Evolutionary conservation across 495 filamentous ascomycete species (phyloP), one percentile per base, ranked within the genome.

Genomic region (Penicillium robsamsonii): DNA sequence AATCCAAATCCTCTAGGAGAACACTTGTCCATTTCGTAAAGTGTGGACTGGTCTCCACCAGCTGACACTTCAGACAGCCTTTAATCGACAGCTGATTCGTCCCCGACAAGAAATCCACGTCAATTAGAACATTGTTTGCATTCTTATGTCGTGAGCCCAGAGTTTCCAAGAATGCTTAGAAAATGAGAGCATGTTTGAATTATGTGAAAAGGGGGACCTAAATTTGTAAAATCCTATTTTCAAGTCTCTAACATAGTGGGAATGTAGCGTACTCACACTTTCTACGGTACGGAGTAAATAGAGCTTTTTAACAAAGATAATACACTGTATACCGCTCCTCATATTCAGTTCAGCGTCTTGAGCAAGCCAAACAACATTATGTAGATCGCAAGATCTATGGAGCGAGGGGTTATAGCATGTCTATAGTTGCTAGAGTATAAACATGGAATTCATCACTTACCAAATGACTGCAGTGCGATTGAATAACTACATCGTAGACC

Each of bases 11-110:
- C 25, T n/a, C 20, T 20, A 11, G 31, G 42, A 27, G 31, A 54
- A 31, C 42, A 46, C 52, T 29, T 46, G 52, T 46, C 52, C 52
- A 13, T 45, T 53, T 31, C 42, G 38, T 3, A 24, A 27, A 29
- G 43, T 44, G 41, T 53, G 15, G 38, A 35, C 40, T 29, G 41
- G 30, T 53, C 42, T 38, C 52, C 52, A 54, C 42, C 15, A 27
- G 13, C 31, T 40, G 52, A 54, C 41, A 13, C 43, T 24, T 25
- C 24, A 27, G 24, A 11, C 22, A 24, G 22, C 43, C 20, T 24
- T 40, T 22, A 3, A 27, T 35, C 29, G 29, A 38, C 17, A 30
- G 20, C 43, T 46, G 52, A 54, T 46, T 54, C 52, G 52, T 29
- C 22, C 27, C 9, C 8, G 45, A 50, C 37, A 43, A 43, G 4